phyloP scores from a whole-genome alignment of 2,329 filamentous ascomycete genomes.

The Celoporthe dispersa region DNA sequence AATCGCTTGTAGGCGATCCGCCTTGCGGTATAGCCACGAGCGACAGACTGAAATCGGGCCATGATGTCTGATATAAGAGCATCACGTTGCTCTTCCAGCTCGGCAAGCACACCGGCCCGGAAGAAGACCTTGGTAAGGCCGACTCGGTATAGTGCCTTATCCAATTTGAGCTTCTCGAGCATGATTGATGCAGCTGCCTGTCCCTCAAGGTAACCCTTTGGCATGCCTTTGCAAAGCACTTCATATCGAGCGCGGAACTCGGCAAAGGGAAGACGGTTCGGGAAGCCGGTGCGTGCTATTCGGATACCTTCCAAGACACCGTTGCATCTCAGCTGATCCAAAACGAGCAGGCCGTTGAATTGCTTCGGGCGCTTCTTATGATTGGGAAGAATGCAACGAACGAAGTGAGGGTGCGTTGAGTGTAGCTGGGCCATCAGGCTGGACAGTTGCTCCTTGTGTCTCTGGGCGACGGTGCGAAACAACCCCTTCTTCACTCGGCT shows the following conservation, averaged over 20 bases:
- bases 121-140: conserved; percentile 98
- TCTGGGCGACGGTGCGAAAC: conserved; percentile 94
- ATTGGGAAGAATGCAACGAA: conserved; percentile 95
- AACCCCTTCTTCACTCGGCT: conserved; percentile 95
- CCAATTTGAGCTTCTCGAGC: conserved; percentile 85
- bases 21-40: conserved; percentile 86
- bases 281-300: conserved; percentile 95
- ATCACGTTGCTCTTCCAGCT: conserved; percentile 95
- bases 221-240: conserved; percentile 86
- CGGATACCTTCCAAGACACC: conserved; percentile 98
- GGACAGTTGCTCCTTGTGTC: conserved; percentile 98
- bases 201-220: conserved; percentile 88
- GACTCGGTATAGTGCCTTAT: conserved; percentile 86
- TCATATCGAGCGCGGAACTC: conserved; percentile 97
- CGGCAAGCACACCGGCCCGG: conserved; percentile 90
- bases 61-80: conserved; percentile 92
- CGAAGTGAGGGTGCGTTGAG: conserved; percentile 96
- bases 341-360: conserved; percentile 86
- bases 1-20: conserved; percentile 89
- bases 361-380: conserved; percentile 97
- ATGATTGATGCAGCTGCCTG: conserved; percentile 85
- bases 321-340: conserved; percentile 97
- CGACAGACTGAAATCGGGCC: conserved; percentile 88
- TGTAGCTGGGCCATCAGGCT: conserved; percentile 92
- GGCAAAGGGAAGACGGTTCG: conserved; percentile 86